Base-by-base conservation (phyloP, 495 filamentous ascomycete species). In the Penicillium bialowiezense region DNA sequence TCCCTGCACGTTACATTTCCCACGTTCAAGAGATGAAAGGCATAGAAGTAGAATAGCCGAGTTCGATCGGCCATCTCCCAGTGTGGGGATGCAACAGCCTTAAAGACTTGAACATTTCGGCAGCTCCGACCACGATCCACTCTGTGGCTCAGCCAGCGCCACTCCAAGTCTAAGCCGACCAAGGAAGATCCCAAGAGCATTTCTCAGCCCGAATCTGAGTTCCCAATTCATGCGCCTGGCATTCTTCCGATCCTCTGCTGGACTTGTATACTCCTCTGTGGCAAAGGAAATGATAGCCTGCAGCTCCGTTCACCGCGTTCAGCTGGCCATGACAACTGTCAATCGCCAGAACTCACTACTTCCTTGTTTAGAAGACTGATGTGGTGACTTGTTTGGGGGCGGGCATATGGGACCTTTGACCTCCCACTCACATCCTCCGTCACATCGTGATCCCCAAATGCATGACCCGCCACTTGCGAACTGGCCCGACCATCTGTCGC, bases 391-490 rank as follows among this genome's bases (percentile, higher is more conserved):
- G 17, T 38, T 38, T 44, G 19, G 14, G 23, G 23, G 8, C 4
- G 23, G 23, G 39, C 17, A 5, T n/a, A n/a, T 40, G 32, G 33
- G 26, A 23, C 40, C 34, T 29, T 18, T 40, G 19, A 29, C 26
- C 21, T 33, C 34, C 41, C 45, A 43, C 39, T 52, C 26, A 39
- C 29, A 41, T 60, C 52, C 58, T 40, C 50, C 53, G 49, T 59
- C 62, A 64, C 59, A 55, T 55, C 55, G 63, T 56, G 59, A 59
- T 58, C 52, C 59, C 49, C 49, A 49, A 50, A 65, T 65, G 68
- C 62, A 68, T 61, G 52, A 63, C 63, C 58, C 69, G 65, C 69
- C 65, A 70, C 63, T 72, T 64, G 50, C 58, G 52, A 68, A 65
- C 56, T 66, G 65, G 65, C 42, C 61, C 50, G 52, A 41, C 44